Percentiles rank a stretch among this genome's conserved stretches.
These are phyloP conservation scores for Fusarium algeriense DNA, from an alignment of 2,329 filamentous ascomycete genomes.

Conservation along the genomic window DNA sequence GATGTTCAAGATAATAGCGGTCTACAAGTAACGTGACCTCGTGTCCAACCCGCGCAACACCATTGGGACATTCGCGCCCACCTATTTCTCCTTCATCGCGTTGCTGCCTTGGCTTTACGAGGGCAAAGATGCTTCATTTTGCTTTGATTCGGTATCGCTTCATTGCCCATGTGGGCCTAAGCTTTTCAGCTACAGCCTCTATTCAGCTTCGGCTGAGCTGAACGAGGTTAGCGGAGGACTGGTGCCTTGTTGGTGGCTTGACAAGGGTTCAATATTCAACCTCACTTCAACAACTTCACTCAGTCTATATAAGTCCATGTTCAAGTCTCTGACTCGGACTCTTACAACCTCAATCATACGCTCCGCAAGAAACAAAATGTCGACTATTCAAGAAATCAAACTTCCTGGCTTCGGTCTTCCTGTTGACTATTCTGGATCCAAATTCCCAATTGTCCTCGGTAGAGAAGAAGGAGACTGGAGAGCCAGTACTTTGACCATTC, in stretches of 20 bases:
- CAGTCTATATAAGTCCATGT: background rate
- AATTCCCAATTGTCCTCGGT: constrained; percentile 42
- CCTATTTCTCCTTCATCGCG: background rate
- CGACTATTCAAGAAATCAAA: constrained; percentile 1
- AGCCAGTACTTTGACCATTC: constrained; percentile 47
- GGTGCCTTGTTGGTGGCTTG: constrained; percentile 23
- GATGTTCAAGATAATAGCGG: background rate
- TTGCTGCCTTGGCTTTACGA: constrained; percentile 6
- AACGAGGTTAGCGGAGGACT: constrained; percentile 9
- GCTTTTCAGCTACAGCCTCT: background rate
- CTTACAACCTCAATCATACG: background rate
- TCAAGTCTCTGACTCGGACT: background rate
- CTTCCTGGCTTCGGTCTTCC: constrained; percentile 49
- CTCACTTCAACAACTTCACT: background rate
- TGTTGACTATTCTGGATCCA: constrained; percentile 8
- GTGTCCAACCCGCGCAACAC: constrained; percentile 19
- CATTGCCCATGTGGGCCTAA: background rate
- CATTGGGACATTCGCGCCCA: background rate
- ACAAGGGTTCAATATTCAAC: background rate
- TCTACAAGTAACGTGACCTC: constrained; percentile 12
- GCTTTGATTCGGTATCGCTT: background rate
- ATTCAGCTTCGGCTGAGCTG: background rate
- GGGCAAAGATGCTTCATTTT: background rate
- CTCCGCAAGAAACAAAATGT: constrained; percentile 3
- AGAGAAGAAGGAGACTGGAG: constrained; percentile 31